Conservation (phyloP, 1,284 basidiomycete species). For the Fomes fomentarius region DNA sequence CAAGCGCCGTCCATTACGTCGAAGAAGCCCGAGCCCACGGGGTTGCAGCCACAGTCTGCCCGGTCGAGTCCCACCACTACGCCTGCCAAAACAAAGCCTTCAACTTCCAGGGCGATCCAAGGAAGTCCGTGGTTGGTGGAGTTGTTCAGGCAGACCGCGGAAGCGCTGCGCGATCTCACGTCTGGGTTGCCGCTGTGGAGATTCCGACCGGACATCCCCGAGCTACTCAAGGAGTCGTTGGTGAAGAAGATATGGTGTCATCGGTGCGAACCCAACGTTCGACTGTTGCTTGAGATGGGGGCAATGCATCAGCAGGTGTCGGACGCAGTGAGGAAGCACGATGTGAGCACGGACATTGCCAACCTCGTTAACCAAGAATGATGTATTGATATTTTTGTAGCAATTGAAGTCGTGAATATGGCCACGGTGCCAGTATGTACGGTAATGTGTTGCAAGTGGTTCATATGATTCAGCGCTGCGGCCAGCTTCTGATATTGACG, state of each 20-base stretch:
- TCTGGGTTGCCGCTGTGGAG: not conserved
- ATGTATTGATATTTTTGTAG: not conserved
- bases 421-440: too few relatives aligned
- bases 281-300: slow-evolving; percentile 3
- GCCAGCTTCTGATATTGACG: too few relatives aligned
- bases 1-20: too few relatives aligned
- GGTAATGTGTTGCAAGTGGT: too few relatives aligned
- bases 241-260: slow-evolving; percentile 8
- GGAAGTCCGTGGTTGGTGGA: not conserved
- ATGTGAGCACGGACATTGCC: slow-evolving; percentile 4
- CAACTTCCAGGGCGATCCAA: not conserved
- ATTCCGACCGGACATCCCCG: not conserved
- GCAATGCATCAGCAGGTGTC: not conserved
- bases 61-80: too few relatives aligned
- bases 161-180: not conserved
- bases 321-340: not conserved
- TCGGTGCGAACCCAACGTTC: slow-evolving; percentile 3
- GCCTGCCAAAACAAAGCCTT: not conserved
- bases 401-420: too few relatives aligned
- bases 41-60: too few relatives aligned
- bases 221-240: slow-evolving; percentile 2
- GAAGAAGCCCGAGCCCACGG: too few relatives aligned
- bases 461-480: too few relatives aligned
- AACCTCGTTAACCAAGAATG: not conserved
- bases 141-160: not conserved